Conservation (phyloP, 2,329 filamentous ascomycete genomes). For the Ophiostoma ips region DNA sequence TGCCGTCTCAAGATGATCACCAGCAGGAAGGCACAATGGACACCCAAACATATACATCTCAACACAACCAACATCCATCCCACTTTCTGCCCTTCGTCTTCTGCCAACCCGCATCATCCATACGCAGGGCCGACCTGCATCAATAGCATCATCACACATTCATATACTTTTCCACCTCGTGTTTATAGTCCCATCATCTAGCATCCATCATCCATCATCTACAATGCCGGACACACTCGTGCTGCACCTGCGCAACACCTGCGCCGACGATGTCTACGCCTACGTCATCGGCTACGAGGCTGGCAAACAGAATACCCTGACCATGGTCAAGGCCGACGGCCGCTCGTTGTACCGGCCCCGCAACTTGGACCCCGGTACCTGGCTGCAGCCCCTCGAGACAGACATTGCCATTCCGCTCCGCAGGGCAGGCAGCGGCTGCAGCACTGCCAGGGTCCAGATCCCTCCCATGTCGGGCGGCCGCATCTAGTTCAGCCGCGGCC, state of each 20-base stretch:
- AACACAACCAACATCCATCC: no score
- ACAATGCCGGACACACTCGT: conserved; percentile 31
- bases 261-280: conserved; percentile 39
- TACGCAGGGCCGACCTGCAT: background rate
- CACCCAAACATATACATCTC: no score
- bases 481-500: conserved; percentile 48
- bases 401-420: conserved; percentile 49
- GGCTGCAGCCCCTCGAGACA: conserved; percentile 33
- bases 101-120: no score
- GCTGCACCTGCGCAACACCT: conserved; percentile 43
- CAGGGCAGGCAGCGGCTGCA: conserved; percentile 28
- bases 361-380: conserved; percentile 27
- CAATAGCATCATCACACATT: background rate
- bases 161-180: no score
- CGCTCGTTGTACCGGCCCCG: conserved; percentile 42
- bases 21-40: no score
- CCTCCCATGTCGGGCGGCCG: conserved; percentile 50
- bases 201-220: background rate
- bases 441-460: conserved; percentile 39
- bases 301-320: conserved; percentile 25
- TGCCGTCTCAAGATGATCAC: no score
- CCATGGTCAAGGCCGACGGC: conserved; percentile 30
- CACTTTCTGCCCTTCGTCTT: no score
- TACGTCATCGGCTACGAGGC: conserved; percentile 52
- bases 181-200: no score